Base-by-base conservation (phyloP, 176 grass and related monocot genomes). In the Stipa capillata region DNA sequence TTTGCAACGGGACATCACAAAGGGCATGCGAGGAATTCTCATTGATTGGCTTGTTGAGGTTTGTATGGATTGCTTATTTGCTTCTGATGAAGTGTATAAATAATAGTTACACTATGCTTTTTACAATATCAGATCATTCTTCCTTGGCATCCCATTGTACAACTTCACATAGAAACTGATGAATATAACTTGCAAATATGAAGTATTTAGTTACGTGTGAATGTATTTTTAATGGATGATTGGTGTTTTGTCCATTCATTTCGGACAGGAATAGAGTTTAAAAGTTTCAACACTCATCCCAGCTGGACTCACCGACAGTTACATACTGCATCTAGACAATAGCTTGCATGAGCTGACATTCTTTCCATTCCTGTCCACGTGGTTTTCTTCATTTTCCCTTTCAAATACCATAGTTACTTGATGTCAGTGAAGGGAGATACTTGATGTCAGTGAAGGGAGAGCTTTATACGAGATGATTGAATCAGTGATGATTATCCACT, bases 11-110 rank as follows among this genome's bases (percentile, higher is more conserved):
- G 82, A 89, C 52, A 85, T 89, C 71, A 81, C 52, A 62, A 61
- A 61, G 70, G 45, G 65, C 69, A 90, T 88, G 88, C 85, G 88
- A 36, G 83, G 83, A 51, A 69, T 91, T 80, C 79, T 94, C 24
- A 78, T 91, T 69, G 91, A 94, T 70, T 94, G 91, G 88, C 91
- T 94, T 86, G 83, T 94, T 65, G 88, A 85, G 88, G 88, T 94
- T 83, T 45, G 75, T 78, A 65, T 42, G 49, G 48, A 42, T 59
- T 69, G 51, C 21, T n/a, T n/a, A n/a, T n/a, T n/a, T n/a, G n/a
- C 41, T 84, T 0, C n/a, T 73, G 47, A 64, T 51, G 25, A 79
- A 50, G 2, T 82, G 64, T 62, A 70, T 63, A 27, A 29, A 61
- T 66, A 35, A 59, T 54, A 57, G 9, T 41, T 59, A 16, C 62